These are phyloP conservation scores for Phaseolus coccineus DNA, from an alignment of 331 rosid genomes.

Conservation along the genomic window DNA sequence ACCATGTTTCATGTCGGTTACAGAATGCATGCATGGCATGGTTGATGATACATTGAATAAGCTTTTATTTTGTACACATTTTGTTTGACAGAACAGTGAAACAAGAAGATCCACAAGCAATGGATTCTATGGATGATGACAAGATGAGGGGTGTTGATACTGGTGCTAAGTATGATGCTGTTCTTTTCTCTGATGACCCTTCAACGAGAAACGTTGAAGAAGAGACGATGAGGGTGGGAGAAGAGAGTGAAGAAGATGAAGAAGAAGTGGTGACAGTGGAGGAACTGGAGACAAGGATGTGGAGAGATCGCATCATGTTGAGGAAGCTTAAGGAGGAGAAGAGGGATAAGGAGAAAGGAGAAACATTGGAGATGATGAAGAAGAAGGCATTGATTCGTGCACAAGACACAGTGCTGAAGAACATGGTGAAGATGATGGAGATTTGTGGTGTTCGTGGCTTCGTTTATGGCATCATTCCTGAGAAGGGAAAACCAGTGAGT, in stretches of 20 bases:
- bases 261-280: conserved; percentile 44
- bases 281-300: conserved; percentile 70
- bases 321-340: conserved; percentile 62
- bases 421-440: conserved; percentile 87
- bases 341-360: conserved; percentile 40
- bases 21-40: not conserved
- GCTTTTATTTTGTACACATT: not conserved
- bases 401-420: conserved; percentile 71
- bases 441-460: conserved; percentile 73
- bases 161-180: too few species aligned
- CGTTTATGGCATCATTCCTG: conserved; percentile 82
- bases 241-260: conserved; percentile 28
- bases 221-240: conserved; percentile 5
- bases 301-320: conserved; percentile 61
- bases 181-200: not conserved
- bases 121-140: conserved; percentile 40
- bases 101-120: conserved; percentile 23
- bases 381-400: conserved; percentile 77
- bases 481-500: conserved; percentile 72
- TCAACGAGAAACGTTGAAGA: conserved; percentile 38
- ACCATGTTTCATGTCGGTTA: too few species aligned
- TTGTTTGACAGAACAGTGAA: conserved; percentile 9
- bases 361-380: conserved; percentile 60
- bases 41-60: not conserved
- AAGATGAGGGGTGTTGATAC: conserved; percentile 1